Evolutionary conservation across 2,329 filamentous ascomycete species (phyloP).

Genomic region (Blumeria hordei): DNA sequence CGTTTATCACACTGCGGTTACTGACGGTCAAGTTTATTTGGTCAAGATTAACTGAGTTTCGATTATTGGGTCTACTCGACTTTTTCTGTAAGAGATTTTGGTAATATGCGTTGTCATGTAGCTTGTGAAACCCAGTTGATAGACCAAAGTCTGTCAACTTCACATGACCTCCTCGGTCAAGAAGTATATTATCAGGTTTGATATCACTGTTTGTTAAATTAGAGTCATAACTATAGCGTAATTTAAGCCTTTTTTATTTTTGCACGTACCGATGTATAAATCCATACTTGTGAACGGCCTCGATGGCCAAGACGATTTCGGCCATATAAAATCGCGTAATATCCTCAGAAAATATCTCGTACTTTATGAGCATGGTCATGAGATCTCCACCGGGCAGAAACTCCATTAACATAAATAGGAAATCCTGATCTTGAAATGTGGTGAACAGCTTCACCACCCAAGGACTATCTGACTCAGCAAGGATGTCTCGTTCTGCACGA

Average conservation of each 20-base stretch:
- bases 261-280: constrained; percentile 79
- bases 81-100: constrained; percentile 75
- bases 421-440: constrained; percentile 89
- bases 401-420: constrained; percentile 98
- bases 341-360: constrained; percentile 97
- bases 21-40: constrained; percentile 96
- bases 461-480: constrained; percentile 96
- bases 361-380: constrained; percentile 99
- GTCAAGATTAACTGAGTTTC: constrained; percentile 85
- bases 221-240: background rate
- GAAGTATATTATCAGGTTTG: constrained; percentile 94
- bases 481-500: constrained; percentile 86
- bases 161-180: constrained; percentile 87
- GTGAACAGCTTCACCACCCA: constrained; percentile 98
- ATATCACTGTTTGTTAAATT: constrained; percentile 45
- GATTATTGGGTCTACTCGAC: constrained; percentile 48
- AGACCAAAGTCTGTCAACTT: constrained; percentile 96
- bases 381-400: constrained; percentile 93
- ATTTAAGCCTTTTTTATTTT: background rate
- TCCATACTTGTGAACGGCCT: constrained; percentile 90
- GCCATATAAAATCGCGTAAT: constrained; percentile 99
- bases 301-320: constrained; percentile 92
- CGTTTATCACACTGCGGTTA: constrained; percentile 94
- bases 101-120: constrained; percentile 96
- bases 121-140: constrained; percentile 91